These are phyloP conservation scores for Saccharomycopsis sp. DNA, from an alignment of 805 yeast genomes.

Conservation along the genomic window DNA sequence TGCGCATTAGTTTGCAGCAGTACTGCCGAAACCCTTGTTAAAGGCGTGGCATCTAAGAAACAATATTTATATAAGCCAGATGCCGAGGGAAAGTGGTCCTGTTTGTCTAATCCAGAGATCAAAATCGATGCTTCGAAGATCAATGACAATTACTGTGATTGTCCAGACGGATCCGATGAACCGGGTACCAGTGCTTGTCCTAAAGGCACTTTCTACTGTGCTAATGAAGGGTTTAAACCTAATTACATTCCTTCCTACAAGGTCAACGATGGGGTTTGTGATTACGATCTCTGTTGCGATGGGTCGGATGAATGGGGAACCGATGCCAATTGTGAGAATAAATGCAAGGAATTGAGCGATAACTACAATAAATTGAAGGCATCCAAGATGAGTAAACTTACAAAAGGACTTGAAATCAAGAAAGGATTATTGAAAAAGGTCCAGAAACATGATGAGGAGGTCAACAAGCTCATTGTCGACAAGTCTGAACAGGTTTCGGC, in stretches of 20 bases:
- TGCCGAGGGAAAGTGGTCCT: conserved; percentile 52
- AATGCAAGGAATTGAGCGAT: conserved; percentile 28
- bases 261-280: conserved; percentile 90
- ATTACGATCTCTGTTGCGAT: conserved; percentile 84
- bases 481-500: conserved; percentile 13
- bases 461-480: conserved; percentile 5
- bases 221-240: conserved; percentile 63
- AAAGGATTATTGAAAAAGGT: conserved; percentile 10
- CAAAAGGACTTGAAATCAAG: conserved; percentile 24
- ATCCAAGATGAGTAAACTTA: conserved; percentile 23
- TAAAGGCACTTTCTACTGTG: conserved; percentile 59
- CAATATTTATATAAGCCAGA: conserved; percentile 46
- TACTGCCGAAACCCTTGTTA: conserved; percentile 2
- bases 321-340: conserved; percentile 24
- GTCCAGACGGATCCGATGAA: conserved; percentile 97
- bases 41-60: conserved; percentile 19
- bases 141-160: conserved; percentile 89
- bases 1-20: neutral
- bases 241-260: conserved; percentile 55
- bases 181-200: conserved; percentile 90
- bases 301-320: conserved; percentile 72
- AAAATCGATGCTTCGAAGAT: conserved; percentile 52
- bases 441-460: neutral
- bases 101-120: conserved; percentile 64
- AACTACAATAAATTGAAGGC: conserved; percentile 23